phyloP scores from a whole-genome alignment of 768 basidiomycete genomes.

The Macrolepiota fuliginosa region DNA sequence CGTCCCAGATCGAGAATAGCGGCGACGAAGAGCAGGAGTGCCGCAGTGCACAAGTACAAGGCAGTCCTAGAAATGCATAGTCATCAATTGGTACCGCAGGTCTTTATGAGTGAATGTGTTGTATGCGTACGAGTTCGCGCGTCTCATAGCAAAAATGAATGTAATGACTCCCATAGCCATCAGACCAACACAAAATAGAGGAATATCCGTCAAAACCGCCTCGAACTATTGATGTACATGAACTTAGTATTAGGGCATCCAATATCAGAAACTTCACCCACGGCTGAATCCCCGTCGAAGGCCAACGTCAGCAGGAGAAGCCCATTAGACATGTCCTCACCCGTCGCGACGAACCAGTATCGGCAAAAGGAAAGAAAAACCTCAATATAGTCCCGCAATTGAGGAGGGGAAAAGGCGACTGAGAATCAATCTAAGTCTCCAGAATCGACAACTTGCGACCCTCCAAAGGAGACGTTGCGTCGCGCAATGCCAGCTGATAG shows the following conservation, averaged over 20 bases:
- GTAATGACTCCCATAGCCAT: constrained; percentile 58
- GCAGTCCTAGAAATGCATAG: constrained; percentile 1
- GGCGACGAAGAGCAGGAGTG: constrained; percentile 58
- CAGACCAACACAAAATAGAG: constrained; percentile 65
- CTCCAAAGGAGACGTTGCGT: constrained; percentile 12
- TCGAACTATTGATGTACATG: constrained; percentile 40
- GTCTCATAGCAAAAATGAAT: constrained; percentile 53
- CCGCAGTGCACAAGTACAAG: constrained; percentile 54
- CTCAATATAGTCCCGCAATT: constrained; percentile 11
- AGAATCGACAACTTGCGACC: constrained; percentile 1
- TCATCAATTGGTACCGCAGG: neutral
- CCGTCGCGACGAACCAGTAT: neutral
- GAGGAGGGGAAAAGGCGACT: neutral
- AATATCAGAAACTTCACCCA: constrained; percentile 25
- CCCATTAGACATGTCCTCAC: constrained; percentile 14
- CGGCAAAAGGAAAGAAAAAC: constrained; percentile 4
- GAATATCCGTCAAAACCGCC: constrained; percentile 59
- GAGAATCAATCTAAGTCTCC: neutral
- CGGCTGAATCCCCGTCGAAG: constrained; percentile 41
- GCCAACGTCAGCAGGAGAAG: constrained; percentile 24
- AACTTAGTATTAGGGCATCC: neutral
- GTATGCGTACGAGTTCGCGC: constrained; percentile 45
- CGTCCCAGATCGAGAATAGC: constrained; percentile 62
- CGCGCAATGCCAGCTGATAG: constrained; percentile 5
- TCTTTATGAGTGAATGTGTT: constrained; percentile 1